phyloP scores from a whole-genome alignment of 352 stramenopile genomes.

The Globisporangium abappressorium region DNA sequence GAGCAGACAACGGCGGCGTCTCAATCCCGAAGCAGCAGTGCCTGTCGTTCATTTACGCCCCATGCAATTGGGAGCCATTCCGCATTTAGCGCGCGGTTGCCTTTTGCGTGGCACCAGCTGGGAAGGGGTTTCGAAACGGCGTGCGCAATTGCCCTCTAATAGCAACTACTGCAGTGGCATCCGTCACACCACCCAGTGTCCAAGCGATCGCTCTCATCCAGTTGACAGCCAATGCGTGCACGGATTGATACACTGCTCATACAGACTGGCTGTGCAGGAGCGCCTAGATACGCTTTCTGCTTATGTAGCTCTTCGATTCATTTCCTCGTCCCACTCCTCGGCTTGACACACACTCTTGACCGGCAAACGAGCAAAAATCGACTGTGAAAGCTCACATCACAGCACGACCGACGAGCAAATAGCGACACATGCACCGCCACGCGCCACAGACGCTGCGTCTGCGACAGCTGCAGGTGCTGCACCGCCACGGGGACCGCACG shows the following conservation, averaged over 20 bases:
- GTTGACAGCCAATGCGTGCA: background rate
- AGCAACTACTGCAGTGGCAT: background rate
- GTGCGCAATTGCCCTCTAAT: background rate
- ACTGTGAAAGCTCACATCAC: background rate
- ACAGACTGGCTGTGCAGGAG: background rate
- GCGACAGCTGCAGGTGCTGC: conserved; percentile 74
- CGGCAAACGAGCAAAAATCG: background rate
- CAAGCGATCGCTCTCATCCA: background rate
- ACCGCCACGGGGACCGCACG: conserved; percentile 79
- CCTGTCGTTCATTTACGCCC: background rate
- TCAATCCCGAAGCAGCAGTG: background rate
- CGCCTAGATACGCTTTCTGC: background rate
- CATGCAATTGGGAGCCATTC: background rate
- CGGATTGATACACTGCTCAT: background rate
- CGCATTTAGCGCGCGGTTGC: conserved; percentile 4
- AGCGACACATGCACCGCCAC: conserved; percentile 13
- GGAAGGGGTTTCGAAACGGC: conserved; percentile 22
- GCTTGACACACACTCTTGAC: conserved; percentile 5
- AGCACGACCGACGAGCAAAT: background rate
- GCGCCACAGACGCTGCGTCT: conserved; percentile 28
- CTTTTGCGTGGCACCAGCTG: background rate
- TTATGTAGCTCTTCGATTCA: background rate
- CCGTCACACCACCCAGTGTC: background rate
- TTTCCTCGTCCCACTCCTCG: background rate
- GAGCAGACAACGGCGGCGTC: background rate